These are phyloP conservation scores for Leccinum obscurum DNA, from an alignment of 768 basidiomycete species.

Conservation along the genomic window DNA sequence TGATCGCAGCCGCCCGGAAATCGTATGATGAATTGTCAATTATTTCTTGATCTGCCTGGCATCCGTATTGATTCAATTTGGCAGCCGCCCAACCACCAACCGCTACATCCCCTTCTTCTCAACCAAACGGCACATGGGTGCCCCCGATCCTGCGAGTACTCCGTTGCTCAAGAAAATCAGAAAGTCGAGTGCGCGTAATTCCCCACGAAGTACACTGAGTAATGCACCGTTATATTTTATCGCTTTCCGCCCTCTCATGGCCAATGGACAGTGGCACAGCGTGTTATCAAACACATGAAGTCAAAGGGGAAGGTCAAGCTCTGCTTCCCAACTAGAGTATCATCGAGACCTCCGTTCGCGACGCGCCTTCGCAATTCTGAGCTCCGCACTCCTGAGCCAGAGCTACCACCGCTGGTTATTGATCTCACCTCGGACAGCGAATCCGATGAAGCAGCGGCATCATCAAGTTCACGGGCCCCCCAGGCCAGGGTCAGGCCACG, in stretches of 20 bases:
- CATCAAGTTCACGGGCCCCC: constrained; percentile 4
- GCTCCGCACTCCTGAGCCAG: constrained; percentile 4
- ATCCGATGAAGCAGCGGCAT: neutral
- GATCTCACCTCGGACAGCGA: constrained; percentile 22
- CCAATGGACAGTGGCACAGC: constrained; percentile 24
- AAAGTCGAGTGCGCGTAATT: constrained; percentile 17
- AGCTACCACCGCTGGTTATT: constrained; percentile 13
- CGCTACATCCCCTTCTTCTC: constrained; percentile 2
- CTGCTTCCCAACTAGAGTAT: constrained; percentile 16
- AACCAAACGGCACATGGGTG: constrained; percentile 13
- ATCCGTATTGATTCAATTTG: constrained; percentile 10
- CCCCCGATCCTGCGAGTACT: constrained; percentile 8
- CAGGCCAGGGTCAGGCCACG: neutral
- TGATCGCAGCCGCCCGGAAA: constrained; percentile 35
- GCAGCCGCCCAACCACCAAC: constrained; percentile 14
- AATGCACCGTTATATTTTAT: neutral
- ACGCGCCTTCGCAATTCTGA: constrained; percentile 18
- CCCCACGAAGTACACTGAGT: constrained; percentile 24
- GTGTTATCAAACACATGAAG: constrained; percentile 26
- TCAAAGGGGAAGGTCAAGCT: constrained; percentile 30
- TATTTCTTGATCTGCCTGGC: neutral
- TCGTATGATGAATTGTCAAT: constrained; percentile 30
- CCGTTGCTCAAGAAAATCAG: constrained; percentile 23
- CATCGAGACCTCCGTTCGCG: constrained; percentile 16
- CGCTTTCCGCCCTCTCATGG: constrained; percentile 6